Conservation (phyloP, 257 asterid genomes). For the Forsythia suspensa region DNA sequence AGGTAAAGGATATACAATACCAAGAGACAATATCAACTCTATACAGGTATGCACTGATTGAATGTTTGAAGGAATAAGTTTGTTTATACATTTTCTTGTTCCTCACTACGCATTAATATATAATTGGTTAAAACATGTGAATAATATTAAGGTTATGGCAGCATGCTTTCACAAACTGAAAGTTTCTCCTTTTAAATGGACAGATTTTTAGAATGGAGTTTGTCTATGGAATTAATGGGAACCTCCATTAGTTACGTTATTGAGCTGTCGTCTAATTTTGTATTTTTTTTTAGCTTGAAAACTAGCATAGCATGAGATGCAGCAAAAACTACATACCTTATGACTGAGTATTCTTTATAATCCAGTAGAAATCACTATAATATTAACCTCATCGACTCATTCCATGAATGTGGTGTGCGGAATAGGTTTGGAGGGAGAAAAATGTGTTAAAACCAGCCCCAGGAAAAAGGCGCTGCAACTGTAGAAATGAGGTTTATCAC, state of each 20-base stretch:
- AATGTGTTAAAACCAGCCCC: slow-evolving; percentile 86
- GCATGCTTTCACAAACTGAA: neutral
- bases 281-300: neutral
- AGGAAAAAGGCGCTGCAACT: slow-evolving; percentile 97
- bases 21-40: neutral
- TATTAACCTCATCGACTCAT: slow-evolving; percentile 11
- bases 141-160: neutral
- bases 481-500: slow-evolving; percentile 97
- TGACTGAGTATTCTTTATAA: neutral
- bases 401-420: slow-evolving; percentile 4
- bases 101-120: neutral
- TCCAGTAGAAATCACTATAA: neutral
- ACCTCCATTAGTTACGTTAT: neutral
- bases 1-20: slow-evolving; percentile 47
- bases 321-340: neutral
- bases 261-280: neutral
- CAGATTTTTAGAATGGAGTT: neutral
- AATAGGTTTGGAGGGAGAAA: slow-evolving; percentile 97
- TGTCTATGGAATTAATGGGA: neutral
- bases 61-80: neutral
- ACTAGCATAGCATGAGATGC: neutral
- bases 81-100: neutral
- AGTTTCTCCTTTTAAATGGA: neutral
- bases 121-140: neutral
- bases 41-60: neutral